Evolutionary conservation across 371 early-diverging fungal genomes (phyloP).

Genomic region (Actinomortierella ambigua): DNA sequence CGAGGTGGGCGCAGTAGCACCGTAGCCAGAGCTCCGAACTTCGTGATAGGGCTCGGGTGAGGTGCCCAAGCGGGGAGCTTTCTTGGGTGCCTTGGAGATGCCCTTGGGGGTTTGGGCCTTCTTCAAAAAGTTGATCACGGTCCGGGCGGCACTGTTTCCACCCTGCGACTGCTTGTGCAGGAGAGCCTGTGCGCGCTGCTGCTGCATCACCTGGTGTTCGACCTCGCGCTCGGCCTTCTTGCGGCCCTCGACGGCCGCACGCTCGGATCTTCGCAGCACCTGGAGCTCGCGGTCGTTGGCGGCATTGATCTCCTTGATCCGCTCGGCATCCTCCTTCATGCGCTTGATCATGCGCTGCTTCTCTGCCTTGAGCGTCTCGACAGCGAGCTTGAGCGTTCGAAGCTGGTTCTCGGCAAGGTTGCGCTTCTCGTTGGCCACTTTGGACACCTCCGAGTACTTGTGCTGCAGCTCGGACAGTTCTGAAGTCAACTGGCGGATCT

Average conservation of each 20-base stretch:
- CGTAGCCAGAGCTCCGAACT: no score
- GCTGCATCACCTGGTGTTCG: slow-evolving; percentile 65
- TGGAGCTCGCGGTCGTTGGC: slow-evolving; percentile 76
- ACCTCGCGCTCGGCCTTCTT: slow-evolving; percentile 72
- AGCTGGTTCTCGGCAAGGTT: slow-evolving; percentile 60
- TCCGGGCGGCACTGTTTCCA: neutral
- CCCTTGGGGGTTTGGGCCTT: slow-evolving; percentile 48
- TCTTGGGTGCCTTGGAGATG: slow-evolving; percentile 36
- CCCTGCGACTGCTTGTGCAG: slow-evolving; percentile 57
- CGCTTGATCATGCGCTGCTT: slow-evolving; percentile 82
- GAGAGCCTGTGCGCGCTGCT: slow-evolving; percentile 61
- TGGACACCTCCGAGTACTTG: slow-evolving; percentile 63
- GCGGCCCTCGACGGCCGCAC: slow-evolving; percentile 62
- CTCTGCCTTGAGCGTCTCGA: slow-evolving; percentile 74
- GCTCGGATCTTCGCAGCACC: slow-evolving; percentile 70
- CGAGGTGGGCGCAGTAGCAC: slow-evolving; percentile 8
- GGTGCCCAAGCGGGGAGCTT: no score
- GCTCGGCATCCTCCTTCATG: slow-evolving; percentile 76
- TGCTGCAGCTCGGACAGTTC: slow-evolving; percentile 74
- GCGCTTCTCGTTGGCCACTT: slow-evolving; percentile 58
- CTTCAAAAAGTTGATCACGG: slow-evolving; percentile 33
- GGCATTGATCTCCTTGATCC: slow-evolving; percentile 69
- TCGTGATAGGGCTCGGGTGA: no score
- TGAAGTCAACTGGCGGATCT: slow-evolving; percentile 68
- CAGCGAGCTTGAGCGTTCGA: slow-evolving; percentile 56